Evolutionary conservation across 345 rosid species (phyloP), one percentile per base, ranked within the genome.

Genomic region (Iberis pinnata): DNA sequence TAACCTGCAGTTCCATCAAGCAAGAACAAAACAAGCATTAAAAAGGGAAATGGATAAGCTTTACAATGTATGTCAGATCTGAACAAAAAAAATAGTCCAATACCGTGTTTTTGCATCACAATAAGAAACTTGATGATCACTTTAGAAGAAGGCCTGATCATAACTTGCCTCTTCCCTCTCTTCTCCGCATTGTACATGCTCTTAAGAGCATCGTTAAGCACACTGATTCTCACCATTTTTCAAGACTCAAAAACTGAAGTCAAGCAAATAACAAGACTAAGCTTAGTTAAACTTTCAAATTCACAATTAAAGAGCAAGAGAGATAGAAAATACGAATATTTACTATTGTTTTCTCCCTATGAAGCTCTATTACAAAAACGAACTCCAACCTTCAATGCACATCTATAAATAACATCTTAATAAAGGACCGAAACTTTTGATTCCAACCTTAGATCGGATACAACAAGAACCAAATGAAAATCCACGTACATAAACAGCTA

Each of bases 31-130:
- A 15, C 24, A 11, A 19, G n/a, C 4, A 18, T 2, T 3, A 14
- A 4, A 9, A 15, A 32, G 0, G 25, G 14, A 12, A 16, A 27
- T 2, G 22, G 2, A 43, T 9, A 2, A 10, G 9, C 4, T 0
- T 12, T 1, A 19, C 9, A 36, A n/a, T n/a, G n/a, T n/a, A n/a
- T n/a, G n/a, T n/a, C n/a, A n/a, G n/a, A n/a, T n/a, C n/a, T n/a
- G n/a, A 10, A 18, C 10, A 9, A 12, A 38, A 6, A 11, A 35
- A 22, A 22, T 22, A 22, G 9, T 1, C 17, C 7, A 70, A 48
- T 60, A 84, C 94, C 94, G 58, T 85, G 94, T 62, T 85, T 85
- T 60, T 85, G 89, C 94, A 85, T 85, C 49, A 85, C 94, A 43
- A 78, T 42, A 26, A 85, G 89, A 63, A 85, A 80, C 79, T 85